Base-by-base conservation (phyloP, 139 green algal species). In the Chlorella sp. region DNA sequence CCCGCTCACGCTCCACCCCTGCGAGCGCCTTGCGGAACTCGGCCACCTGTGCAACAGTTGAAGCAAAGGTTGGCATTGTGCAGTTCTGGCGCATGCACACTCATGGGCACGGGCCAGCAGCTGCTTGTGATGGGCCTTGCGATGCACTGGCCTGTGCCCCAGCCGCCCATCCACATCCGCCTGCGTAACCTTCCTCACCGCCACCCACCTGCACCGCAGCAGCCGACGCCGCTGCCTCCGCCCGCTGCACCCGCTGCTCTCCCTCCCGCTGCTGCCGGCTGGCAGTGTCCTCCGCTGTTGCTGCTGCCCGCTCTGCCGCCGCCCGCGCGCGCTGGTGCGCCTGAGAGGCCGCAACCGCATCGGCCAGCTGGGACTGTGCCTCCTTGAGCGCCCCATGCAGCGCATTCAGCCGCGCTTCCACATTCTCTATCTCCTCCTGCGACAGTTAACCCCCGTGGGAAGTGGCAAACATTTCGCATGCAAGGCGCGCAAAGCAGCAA, bases 381-480 rank as follows among this genome's bases (percentile, higher is more conserved):
- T 82, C 79, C 34, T 87, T 85, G 32, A 80, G 71, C 38, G 80
- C 62, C 7, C 51, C 16, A 28, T 73, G 68, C 71, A 89, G 26
- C 28, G 79, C 79, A n/a, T 57, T 26, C 20, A 89, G 57, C 57
- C 86, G 80, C 21, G 62, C 74, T 65, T 89, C 86, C 69, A 88
- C 67, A 15, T 75, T 73, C 39, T 86, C 76, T 3, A 85, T 65
- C 68, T 86, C 85, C 34, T 88, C 78, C 71, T 86, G 25, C 70
- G 47, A 11, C 1, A 32, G 11, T 17, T 11, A 41, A 21, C 11
- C 41, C 2, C 26, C n/a, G n/a, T n/a, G n/a, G n/a, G n/a, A n/a
- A n/a, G n/a, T n/a, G n/a, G n/a, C n/a, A n/a, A n/a, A n/a, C n/a
- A n/a, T n/a, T n/a, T n/a, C n/a, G n/a, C n/a, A n/a, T n/a, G n/a